Conservation (phyloP, 1,284 basidiomycete species). For the Puccinia horiana region DNA sequence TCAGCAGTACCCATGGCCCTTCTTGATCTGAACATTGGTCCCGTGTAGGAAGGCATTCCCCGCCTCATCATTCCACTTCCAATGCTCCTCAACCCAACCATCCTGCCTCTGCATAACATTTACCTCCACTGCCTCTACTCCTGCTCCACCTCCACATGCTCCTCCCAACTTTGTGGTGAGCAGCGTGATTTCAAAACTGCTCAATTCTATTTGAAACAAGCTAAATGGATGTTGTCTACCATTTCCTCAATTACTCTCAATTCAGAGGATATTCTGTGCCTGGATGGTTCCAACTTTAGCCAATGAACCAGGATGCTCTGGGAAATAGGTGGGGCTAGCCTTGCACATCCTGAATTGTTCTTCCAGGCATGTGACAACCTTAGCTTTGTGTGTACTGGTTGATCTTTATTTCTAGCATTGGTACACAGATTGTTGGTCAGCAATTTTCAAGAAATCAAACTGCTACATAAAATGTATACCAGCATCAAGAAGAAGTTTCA, state of each 20-base stretch:
- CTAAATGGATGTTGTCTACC: background rate
- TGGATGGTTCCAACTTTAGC: background rate
- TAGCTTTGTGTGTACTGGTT: background rate
- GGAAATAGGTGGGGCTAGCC: background rate
- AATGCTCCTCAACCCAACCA: no score
- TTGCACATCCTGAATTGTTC: background rate
- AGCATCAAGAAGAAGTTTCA: background rate
- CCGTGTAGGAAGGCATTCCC: no score
- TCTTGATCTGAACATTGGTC: no score
- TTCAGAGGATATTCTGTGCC: background rate
- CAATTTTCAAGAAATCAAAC: background rate
- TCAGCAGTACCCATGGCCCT: no score
- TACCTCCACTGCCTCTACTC: no score
- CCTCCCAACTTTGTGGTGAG: background rate
- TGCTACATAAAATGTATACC: background rate
- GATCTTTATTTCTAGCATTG: background rate
- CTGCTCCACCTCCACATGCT: background rate
- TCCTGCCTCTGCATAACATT: background rate
- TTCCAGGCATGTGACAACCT: background rate
- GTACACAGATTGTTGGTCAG: background rate
- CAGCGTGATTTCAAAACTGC: background rate
- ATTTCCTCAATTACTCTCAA: background rate
- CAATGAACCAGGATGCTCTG: background rate
- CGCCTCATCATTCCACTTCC: no score
- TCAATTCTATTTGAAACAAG: background rate